Evolutionary conservation across 495 filamentous ascomycete species (phyloP).

Genomic region (Aspergillus diversus): DNA sequence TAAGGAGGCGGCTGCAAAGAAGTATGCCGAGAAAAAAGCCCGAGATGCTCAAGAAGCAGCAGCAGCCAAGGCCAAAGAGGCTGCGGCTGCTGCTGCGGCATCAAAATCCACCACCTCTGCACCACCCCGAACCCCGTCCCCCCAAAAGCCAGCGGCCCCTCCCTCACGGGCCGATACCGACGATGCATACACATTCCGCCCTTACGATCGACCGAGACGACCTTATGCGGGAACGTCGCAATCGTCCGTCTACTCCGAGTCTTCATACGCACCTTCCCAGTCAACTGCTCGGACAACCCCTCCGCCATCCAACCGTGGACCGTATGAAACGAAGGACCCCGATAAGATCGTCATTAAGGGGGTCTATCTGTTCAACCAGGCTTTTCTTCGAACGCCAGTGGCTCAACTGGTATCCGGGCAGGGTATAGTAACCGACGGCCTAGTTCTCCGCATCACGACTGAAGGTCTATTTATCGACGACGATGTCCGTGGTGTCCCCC

Average conservation of each 20-base stretch:
- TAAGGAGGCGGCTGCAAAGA: constrained; percentile 49
- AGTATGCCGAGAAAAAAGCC: constrained; percentile 53
- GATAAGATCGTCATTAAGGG: constrained; percentile 93
- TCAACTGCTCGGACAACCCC: constrained; percentile 86
- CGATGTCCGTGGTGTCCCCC: constrained; percentile 80
- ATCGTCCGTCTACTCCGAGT: constrained; percentile 77
- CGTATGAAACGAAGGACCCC: constrained; percentile 85
- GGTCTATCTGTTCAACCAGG: constrained; percentile 87
- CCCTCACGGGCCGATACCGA: constrained; percentile 66
- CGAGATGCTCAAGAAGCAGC: constrained; percentile 40
- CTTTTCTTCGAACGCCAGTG: constrained; percentile 77
- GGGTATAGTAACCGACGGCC: constrained; percentile 79
- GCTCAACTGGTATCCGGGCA: constrained; percentile 78
- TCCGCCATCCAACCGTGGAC: constrained; percentile 72
- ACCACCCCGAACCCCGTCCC: constrained; percentile 50
- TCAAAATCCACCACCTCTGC: constrained; percentile 32
- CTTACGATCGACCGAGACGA: constrained; percentile 75
- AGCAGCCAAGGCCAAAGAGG: constrained; percentile 34
- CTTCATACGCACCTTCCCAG: constrained; percentile 79
- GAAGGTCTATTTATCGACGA: constrained; percentile 97
- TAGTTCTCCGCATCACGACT: constrained; percentile 81
- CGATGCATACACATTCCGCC: constrained; percentile 74
- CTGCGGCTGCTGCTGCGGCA: constrained; percentile 32
- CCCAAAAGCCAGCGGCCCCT: constrained; percentile 61
- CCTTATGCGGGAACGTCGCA: constrained; percentile 49